Percentiles rank a stretch among this genome's conserved stretches.
Evolutionary conservation across 1,139 yeast genomes (phyloP).

Genomic region (Magnusiomyces ingens): DNA sequence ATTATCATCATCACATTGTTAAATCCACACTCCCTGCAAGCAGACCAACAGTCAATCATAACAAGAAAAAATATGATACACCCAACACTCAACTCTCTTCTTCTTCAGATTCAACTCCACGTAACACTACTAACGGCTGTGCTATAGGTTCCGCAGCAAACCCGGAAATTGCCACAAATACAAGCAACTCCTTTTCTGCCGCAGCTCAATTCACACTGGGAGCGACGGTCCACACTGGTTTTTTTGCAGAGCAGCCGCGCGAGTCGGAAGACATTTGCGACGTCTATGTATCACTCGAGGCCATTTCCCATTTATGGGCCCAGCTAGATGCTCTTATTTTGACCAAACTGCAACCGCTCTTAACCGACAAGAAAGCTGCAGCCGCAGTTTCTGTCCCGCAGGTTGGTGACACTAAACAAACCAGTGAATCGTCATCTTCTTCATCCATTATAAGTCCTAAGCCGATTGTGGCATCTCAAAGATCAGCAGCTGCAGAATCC

Average conservation of each 20-base stretch:
- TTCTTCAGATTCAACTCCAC: neutral
- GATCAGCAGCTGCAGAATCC: constrained; percentile 5
- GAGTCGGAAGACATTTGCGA: constrained; percentile 7
- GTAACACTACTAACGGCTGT: neutral
- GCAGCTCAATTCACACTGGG: neutral
- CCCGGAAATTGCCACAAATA: neutral
- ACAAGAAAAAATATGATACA: too few species aligned
- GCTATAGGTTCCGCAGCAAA: neutral
- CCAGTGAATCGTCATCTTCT: neutral
- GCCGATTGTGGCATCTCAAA: neutral
- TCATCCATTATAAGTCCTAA: neutral
- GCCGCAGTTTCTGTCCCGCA: too few species aligned
- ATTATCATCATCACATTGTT: too few species aligned
- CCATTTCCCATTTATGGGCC: neutral
- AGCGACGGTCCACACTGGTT: neutral
- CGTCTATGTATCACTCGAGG: neutral
- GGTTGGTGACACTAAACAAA: too few species aligned
- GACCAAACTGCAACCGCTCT: neutral
- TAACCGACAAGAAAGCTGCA: too few species aligned
- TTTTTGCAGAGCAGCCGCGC: constrained; percentile 4
- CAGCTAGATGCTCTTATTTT: neutral
- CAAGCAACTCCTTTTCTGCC: neutral
- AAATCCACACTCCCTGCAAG: too few species aligned
- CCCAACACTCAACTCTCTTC: neutral
- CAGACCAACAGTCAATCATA: too few species aligned